These are phyloP conservation scores for Pyrenophora tritici-repentis DNA, from an alignment of 2,329 filamentous ascomycete genomes.

Conservation along the genomic window DNA sequence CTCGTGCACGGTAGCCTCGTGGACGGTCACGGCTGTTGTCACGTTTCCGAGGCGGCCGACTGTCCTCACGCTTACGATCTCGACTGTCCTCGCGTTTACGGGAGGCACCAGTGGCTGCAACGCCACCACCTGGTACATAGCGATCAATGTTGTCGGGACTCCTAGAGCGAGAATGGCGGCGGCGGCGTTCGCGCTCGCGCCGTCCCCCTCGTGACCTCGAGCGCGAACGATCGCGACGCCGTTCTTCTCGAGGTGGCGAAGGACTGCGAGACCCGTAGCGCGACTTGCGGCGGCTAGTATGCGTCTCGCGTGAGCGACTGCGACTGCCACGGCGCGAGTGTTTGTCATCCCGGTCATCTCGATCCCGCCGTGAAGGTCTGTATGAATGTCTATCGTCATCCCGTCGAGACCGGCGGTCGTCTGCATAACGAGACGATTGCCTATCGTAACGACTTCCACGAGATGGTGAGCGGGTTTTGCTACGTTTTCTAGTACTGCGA, in stretches of 20 bases:
- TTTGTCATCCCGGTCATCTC: conserved; percentile 29
- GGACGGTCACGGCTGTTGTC: conserved; percentile 44
- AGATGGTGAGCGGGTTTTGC: conserved; percentile 38
- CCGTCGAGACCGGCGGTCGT: conserved; percentile 31
- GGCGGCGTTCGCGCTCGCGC: conserved; percentile 26
- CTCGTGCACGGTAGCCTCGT: conserved; percentile 49
- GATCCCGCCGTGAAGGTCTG: conserved; percentile 22
- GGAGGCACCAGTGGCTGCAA: conserved; percentile 19
- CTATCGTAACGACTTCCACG: conserved; percentile 40
- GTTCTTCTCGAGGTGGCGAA: conserved; percentile 26
- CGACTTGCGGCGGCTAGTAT: conserved; percentile 35
- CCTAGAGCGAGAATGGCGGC: conserved; percentile 30
- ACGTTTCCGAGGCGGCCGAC: conserved; percentile 44
- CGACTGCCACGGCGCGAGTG: conserved; percentile 34
- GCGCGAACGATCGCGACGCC: conserved; percentile 32
- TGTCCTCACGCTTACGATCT: conserved; percentile 39
- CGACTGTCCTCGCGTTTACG: conserved; percentile 27
- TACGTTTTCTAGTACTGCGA: conserved; percentile 34
- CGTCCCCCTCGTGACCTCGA: conserved; percentile 28
- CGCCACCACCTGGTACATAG: conserved; percentile 41
- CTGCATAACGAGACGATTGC: conserved; percentile 29
- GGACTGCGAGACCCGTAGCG: conserved; percentile 36
- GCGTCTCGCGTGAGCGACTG: conserved; percentile 39
- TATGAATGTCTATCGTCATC: conserved; percentile 37
- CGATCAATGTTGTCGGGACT: conserved; percentile 48